phyloP scores from a whole-genome alignment of 345 rosid species.

The Leavenworthia alabamica region DNA sequence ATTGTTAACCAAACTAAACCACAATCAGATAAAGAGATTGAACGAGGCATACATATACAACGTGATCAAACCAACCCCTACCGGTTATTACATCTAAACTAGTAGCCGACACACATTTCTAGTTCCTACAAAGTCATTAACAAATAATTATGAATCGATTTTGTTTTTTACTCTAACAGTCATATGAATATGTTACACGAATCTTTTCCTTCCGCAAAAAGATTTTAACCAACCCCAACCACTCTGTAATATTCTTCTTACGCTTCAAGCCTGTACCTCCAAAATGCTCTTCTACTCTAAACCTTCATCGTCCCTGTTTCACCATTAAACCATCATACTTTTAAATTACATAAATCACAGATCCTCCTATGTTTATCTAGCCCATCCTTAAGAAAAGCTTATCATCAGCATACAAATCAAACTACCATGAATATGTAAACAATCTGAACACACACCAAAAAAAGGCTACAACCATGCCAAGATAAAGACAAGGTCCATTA shows the following conservation, averaged over 20 bases:
- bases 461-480: no score
- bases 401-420: not conserved
- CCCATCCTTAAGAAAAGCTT: not conserved
- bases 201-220: conserved; percentile 9
- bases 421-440: not conserved
- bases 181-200: conserved; percentile 16
- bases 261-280: conserved; percentile 26
- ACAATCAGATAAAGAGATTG: not conserved
- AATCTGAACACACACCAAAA: conserved; percentile 9
- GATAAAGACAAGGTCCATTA: no score
- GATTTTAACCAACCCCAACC: not conserved
- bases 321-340: conserved; percentile 1
- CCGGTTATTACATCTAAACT: conserved; percentile 28
- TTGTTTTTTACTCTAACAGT: conserved; percentile 23
- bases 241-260: conserved; percentile 12
- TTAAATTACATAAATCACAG: not conserved
- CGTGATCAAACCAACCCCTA: conserved; percentile 17
- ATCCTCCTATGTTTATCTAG: no score
- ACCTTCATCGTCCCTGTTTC: conserved; percentile 25
- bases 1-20: conserved; percentile 14
- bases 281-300: conserved; percentile 25
- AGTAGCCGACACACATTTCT: not conserved
- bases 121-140: conserved; percentile 10
- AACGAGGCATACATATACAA: conserved; percentile 22
- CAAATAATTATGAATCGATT: conserved; percentile 13